Conservation (phyloP, 164 flowering plant species). For the Taxillus chinensis region DNA sequence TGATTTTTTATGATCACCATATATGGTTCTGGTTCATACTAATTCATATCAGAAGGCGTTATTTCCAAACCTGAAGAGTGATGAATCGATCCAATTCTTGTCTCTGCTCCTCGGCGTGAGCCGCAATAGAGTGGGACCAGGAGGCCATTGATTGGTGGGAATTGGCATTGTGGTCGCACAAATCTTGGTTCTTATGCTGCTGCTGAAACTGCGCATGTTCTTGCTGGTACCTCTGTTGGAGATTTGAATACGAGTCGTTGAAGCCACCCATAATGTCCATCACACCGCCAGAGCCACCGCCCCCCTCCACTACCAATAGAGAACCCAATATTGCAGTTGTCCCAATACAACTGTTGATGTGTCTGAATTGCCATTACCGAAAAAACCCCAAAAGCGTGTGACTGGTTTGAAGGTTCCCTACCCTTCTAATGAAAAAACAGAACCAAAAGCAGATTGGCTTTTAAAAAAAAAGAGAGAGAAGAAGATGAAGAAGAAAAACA, state of each 20-base stretch:
- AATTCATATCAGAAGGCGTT: too few species aligned
- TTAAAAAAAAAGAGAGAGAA: too few species aligned
- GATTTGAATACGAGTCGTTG: constrained; percentile 11
- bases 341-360: constrained; percentile 21
- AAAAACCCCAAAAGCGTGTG: too few species aligned
- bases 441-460: too few species aligned
- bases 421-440: too few species aligned
- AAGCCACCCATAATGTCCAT: constrained; percentile 12
- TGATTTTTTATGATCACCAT: too few species aligned
- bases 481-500: too few species aligned
- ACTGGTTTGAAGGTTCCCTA: too few species aligned
- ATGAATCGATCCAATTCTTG: constrained; percentile 32
- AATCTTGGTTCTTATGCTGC: constrained; percentile 8
- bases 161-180: background rate
- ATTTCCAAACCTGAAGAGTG: constrained; percentile 13
- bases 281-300: background rate
- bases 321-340: constrained; percentile 14
- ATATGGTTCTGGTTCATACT: too few species aligned
- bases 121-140: too few species aligned
- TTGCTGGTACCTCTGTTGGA: constrained; percentile 10
- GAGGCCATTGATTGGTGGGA: background rate
- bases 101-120: constrained; percentile 26
- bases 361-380: constrained; percentile 49
- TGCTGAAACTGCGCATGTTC: constrained; percentile 1
- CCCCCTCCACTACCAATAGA: constrained; percentile 5